Evolutionary conservation across 192 early-diverging fungal genomes (phyloP).

Genomic region (Coemansia sp.): DNA sequence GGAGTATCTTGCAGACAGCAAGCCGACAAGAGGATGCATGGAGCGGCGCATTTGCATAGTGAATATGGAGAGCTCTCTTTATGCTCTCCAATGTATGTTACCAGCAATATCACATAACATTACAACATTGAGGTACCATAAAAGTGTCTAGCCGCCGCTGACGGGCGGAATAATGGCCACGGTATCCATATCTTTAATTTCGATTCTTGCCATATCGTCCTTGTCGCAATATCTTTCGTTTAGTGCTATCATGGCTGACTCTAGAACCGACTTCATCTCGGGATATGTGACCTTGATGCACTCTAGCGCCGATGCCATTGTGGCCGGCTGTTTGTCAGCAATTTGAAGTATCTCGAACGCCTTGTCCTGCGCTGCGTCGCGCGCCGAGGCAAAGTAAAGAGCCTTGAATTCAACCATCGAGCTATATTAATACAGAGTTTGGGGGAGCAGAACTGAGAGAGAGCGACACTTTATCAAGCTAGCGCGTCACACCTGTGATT

Average conservation of each 20-base stretch:
- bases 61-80: neutral
- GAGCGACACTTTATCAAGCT: neutral
- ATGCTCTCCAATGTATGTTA: neutral
- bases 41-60: slow-evolving; percentile 3
- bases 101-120: neutral
- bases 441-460: neutral
- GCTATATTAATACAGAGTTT: neutral
- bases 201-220: neutral
- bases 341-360: slow-evolving; percentile 10
- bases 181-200: slow-evolving; percentile 29
- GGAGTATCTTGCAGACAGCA: neutral
- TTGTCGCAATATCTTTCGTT: slow-evolving; percentile 33
- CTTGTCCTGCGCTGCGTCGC: slow-evolving; percentile 28
- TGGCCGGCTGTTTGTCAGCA: neutral
- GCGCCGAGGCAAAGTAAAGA: slow-evolving; percentile 50
- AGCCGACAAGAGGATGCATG: slow-evolving; percentile 7
- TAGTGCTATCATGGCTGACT: slow-evolving; percentile 27
- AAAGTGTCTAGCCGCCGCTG: slow-evolving; percentile 37
- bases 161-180: slow-evolving; percentile 47
- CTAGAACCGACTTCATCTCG: slow-evolving; percentile 9
- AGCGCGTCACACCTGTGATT: neutral
- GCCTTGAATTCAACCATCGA: slow-evolving; percentile 20
- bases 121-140: neutral
- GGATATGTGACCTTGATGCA: slow-evolving; percentile 14
- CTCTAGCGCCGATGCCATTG: slow-evolving; percentile 10